phyloP scores from a whole-genome alignment of 164 flowering plant genomes.

The Akebia trifoliata region DNA sequence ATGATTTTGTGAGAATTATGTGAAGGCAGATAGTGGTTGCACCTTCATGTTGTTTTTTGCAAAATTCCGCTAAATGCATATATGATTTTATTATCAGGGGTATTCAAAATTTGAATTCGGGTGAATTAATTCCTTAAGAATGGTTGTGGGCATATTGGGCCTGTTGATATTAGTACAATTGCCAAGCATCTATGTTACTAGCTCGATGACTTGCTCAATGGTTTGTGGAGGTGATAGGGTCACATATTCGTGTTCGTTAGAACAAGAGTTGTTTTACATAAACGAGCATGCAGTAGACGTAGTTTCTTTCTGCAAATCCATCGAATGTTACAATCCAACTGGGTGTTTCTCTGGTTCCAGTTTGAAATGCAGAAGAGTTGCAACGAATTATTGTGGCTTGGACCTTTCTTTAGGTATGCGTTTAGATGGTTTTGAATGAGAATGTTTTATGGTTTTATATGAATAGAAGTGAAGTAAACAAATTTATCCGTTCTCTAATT shows the following conservation, averaged over 20 bases:
- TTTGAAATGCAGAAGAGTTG: conserved; percentile 14
- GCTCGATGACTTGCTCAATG: conserved; percentile 19
- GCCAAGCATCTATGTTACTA: conserved; percentile 24
- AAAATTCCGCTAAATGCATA: not conserved
- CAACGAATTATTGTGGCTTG: conserved; percentile 25
- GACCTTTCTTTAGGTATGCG: conserved; percentile 17
- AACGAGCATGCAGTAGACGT: conserved; percentile 41
- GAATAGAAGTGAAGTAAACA: not conserved
- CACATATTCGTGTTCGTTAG: conserved; percentile 24
- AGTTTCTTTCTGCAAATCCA: conserved; percentile 36
- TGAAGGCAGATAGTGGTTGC: not conserved
- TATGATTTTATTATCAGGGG: conserved; percentile 10
- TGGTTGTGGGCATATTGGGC: conserved; percentile 19
- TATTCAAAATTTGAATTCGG: conserved; percentile 5
- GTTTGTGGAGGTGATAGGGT: conserved; percentile 31
- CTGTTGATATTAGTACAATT: conserved; percentile 32
- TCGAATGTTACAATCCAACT: conserved; percentile 23
- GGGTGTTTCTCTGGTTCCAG: conserved; percentile 23
- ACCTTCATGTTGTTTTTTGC: not conserved
- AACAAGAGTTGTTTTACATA: conserved; percentile 30
- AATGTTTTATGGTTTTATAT: not conserved
- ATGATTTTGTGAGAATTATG: conserved; percentile 1
- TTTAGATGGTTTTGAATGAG: not conserved
- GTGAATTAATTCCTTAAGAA: conserved; percentile 13
- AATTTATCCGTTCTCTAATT: too few species aligned